Percentiles rank a stretch among this genome's conserved stretches.
Conservation (phyloP, 2,329 filamentous ascomycete genomes). For the Aspergillus novofumigatus region DNA sequence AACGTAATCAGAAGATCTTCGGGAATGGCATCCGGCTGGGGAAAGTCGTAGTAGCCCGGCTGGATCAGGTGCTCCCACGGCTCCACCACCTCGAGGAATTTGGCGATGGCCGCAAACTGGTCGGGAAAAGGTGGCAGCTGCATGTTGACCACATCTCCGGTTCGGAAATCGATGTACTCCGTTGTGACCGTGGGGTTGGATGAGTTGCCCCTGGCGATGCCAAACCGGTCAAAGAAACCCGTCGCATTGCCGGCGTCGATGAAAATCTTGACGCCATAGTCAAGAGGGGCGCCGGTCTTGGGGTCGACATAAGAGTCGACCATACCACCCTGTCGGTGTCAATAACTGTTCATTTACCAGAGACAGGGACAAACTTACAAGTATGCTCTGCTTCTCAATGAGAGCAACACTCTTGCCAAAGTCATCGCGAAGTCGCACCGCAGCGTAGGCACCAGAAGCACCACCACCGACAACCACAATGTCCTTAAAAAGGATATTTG, state of each 20-base stretch:
- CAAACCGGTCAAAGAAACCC: conserved; percentile 19
- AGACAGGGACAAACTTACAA: conserved; percentile 7
- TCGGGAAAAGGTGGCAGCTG: background rate
- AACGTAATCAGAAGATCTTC: conserved; percentile 20
- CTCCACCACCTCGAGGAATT: conserved; percentile 15
- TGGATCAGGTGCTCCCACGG: conserved; percentile 15
- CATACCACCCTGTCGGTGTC: conserved; percentile 14
- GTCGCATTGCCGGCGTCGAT: conserved; percentile 12
- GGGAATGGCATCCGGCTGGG: conserved; percentile 13
- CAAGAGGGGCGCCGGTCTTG: conserved; percentile 9
- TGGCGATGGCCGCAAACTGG: conserved; percentile 13
- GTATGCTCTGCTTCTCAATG: conserved; percentile 16
- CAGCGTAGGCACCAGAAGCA: conserved; percentile 21
- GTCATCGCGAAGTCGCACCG: conserved; percentile 20
- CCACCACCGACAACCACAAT: conserved; percentile 22
- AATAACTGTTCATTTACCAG: background rate
- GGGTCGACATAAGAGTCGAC: conserved; percentile 19
- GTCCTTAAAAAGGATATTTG: conserved; percentile 14
- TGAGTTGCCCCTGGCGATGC: conserved; percentile 8
- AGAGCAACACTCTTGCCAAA: conserved; percentile 17
- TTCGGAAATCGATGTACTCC: conserved; percentile 17
- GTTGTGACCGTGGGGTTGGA: conserved; percentile 1
- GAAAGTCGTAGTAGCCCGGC: conserved; percentile 16
- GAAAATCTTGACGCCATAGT: conserved; percentile 20
- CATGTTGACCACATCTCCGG: conserved; percentile 9